Conservation (phyloP, 1,284 basidiomycete genomes). For the Cerrena zonata region DNA sequence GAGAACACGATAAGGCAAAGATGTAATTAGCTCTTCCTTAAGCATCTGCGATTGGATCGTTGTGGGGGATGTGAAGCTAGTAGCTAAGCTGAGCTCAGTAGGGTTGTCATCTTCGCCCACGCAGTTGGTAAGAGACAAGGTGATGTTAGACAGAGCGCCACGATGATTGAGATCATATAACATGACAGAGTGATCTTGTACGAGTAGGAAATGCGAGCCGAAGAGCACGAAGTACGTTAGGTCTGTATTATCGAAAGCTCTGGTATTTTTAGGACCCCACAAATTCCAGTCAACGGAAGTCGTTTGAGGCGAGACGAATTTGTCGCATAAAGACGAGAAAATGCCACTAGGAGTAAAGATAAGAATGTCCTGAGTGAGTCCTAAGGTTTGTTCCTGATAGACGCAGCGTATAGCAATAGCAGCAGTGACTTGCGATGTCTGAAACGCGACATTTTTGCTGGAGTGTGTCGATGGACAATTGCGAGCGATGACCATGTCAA, state of each 20-base stretch:
- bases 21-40: not conserved
- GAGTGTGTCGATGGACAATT: not conserved
- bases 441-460: not conserved
- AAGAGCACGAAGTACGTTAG: not conserved
- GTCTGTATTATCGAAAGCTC: not conserved
- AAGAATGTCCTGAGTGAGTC: not conserved
- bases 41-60: not conserved
- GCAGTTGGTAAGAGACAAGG: not conserved
- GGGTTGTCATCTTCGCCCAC: not conserved
- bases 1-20: not conserved
- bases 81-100: not conserved
- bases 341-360: not conserved
- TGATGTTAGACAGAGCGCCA: not conserved
- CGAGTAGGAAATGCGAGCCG: not conserved
- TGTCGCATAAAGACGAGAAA: not conserved
- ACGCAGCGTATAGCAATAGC: not conserved
- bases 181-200: not conserved
- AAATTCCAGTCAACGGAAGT: not conserved
- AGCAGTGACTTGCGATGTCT: not conserved
- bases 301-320: not conserved
- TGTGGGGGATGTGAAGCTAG: not conserved
- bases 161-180: not conserved
- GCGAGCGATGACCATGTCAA: not conserved
- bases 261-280: not conserved
- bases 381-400: not conserved